Evolutionary conservation across 202 grass and related monocot genomes (phyloP).

Genomic region (Eragrostis tef): DNA sequence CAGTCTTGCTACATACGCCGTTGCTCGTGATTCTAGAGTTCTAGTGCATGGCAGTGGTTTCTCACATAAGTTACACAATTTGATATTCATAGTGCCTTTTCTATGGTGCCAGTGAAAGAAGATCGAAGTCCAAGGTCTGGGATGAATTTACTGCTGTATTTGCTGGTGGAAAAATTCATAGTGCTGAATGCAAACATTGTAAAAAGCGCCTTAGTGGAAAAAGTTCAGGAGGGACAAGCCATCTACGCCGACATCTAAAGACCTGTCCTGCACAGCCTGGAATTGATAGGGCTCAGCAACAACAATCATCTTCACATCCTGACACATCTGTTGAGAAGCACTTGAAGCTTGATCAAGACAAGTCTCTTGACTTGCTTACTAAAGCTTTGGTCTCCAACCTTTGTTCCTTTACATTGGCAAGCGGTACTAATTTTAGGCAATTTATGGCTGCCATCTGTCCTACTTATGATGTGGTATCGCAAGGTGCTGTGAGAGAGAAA

Average conservation of each 20-base stretch:
- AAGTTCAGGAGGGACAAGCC: slow-evolving; percentile 33
- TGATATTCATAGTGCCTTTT: not conserved
- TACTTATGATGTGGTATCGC: not conserved
- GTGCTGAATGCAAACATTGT: slow-evolving; percentile 31
- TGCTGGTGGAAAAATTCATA: not conserved
- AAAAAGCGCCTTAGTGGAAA: not conserved
- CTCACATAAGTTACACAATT: not conserved
- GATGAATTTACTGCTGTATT: not conserved
- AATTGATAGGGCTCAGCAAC: not conserved
- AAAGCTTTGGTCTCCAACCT: not conserved
- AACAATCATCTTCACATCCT: not conserved
- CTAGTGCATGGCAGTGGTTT: not conserved
- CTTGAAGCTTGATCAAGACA: not conserved
- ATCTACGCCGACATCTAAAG: slow-evolving; percentile 25
- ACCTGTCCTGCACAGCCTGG: not conserved
- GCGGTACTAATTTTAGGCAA: not conserved
- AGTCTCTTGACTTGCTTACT: not conserved
- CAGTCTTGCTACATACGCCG: too few relatives aligned
- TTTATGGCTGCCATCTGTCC: slow-evolving; percentile 16
- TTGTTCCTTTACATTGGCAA: slow-evolving; percentile 16
- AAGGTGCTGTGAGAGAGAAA: not conserved
- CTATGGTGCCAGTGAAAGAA: not conserved
- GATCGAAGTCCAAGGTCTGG: slow-evolving; percentile 38
- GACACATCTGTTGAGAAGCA: not conserved
- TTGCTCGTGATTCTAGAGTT: not conserved